Evolutionary conservation across 768 basidiomycete species (phyloP), one percentile per base, ranked within the genome.

Genomic region (Amanita pseudoporphyria): DNA sequence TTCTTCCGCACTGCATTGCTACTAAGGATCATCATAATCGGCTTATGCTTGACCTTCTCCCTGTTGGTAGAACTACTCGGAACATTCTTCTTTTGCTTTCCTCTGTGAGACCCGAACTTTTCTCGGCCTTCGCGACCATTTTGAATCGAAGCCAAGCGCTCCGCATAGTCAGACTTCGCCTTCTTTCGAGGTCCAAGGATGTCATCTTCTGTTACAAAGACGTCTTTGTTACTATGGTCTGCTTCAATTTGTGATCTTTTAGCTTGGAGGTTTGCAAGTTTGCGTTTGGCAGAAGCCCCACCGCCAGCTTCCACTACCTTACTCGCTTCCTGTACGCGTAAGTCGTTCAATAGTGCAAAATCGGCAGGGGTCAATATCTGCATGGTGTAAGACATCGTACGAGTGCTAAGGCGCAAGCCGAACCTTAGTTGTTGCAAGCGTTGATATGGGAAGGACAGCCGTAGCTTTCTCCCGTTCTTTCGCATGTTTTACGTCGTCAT

Each of bases 351-450:
- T 45, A 96, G 65, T 0, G 87, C 87, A 61, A 97, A 99, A 64
- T 99, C 96, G 26, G 93, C 93, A 0, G 96, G 96, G 0, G 96
- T 98, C 37, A 98, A 78, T 58, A 99, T 98, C 92, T 96, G 52
- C 9, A 28, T 22, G 37, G 36, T 39, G 37, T n/a, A 45, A 21
- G 18, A 43, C 14, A 36, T 26, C 42, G 35, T 43, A 36, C 18
- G 49, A 22, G 51, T 35, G 40, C 14, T 47, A 39, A 44, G 33
- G 26, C 36, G 22, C 3, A 26, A 41, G n/a, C 47, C 51, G 58
- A 49, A 85, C 91, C 70, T 92, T 92, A 21, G 86, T 85, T 4
- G 83, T 91, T 1, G 87, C 87, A 43, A 93, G 67, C 0, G 78
- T 81, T 22, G 87, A 87, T 53, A 74, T 62, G 21, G 44, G 51